Evolutionary conservation across 805 yeast genomes (phyloP).

Genomic region (Sungouiozyma intestinalis): DNA sequence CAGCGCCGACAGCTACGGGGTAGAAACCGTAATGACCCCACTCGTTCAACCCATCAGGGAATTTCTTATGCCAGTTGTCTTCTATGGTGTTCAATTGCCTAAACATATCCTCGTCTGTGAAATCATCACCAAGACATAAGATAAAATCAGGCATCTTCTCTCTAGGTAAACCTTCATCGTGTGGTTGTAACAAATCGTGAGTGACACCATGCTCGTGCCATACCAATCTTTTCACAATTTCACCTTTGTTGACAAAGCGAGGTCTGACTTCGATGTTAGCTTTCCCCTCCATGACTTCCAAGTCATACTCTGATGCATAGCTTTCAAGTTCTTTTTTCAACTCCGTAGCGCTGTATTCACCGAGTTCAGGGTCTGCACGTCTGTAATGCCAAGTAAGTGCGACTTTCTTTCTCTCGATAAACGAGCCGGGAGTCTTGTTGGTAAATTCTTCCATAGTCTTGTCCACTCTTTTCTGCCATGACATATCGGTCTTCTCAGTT

Average conservation of each 20-base stretch:
- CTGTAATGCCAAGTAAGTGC: slow-evolving; percentile 98
- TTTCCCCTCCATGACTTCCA: slow-evolving; percentile 95
- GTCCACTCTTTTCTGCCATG: slow-evolving; percentile 83
- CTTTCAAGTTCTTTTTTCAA: slow-evolving; percentile 53
- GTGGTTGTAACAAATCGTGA: slow-evolving; percentile 32
- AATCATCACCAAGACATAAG: slow-evolving; percentile 88
- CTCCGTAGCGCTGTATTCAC: slow-evolving; percentile 72
- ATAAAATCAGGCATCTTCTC: slow-evolving; percentile 69
- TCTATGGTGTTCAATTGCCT: slow-evolving; percentile 59
- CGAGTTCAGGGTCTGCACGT: slow-evolving; percentile 87
- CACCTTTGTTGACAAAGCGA: slow-evolving; percentile 89
- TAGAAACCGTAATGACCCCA: slow-evolving; percentile 53
- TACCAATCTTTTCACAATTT: slow-evolving; percentile 75
- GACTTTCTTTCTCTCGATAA: slow-evolving; percentile 78
- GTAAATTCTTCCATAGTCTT: slow-evolving; percentile 66
- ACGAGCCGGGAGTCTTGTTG: slow-evolving; percentile 83
- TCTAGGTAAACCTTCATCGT: slow-evolving; percentile 26
- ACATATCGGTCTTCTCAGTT: slow-evolving; percentile 76
- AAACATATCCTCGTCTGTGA: slow-evolving; percentile 98
- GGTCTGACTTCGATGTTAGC: slow-evolving; percentile 98
- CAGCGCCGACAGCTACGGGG: slow-evolving; percentile 90
- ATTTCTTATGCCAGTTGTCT: slow-evolving; percentile 27
- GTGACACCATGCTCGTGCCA: slow-evolving; percentile 49
- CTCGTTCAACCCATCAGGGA: slow-evolving; percentile 33
- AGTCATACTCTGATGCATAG: slow-evolving; percentile 61